Conservation (phyloP, 371 early-diverging fungal genomes). For the Dichotomocladium elegans region DNA sequence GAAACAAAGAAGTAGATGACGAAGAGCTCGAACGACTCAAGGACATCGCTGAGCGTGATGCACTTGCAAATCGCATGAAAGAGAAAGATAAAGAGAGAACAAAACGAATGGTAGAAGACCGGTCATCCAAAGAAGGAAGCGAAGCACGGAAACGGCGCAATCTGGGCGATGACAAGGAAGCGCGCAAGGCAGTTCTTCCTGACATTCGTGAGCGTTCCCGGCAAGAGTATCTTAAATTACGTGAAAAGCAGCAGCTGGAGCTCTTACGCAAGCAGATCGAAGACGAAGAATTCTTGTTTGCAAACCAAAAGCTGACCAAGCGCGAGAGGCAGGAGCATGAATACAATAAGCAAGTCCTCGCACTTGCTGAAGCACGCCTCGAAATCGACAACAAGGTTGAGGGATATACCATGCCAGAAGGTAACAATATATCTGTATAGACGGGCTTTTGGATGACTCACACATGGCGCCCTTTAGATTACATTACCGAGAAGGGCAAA, state of each 20-base stretch:
- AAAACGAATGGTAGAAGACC: constrained; percentile 78
- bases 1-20: constrained; percentile 27
- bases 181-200: constrained; percentile 58
- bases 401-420: constrained; percentile 93
- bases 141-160: constrained; percentile 70
- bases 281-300: constrained; percentile 88
- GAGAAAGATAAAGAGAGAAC: constrained; percentile 82
- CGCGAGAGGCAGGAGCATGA: constrained; percentile 74
- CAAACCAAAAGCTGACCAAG: constrained; percentile 70
- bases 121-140: constrained; percentile 69
- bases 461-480: too few relatives aligned
- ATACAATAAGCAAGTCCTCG: constrained; percentile 78
- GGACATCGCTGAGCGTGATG: constrained; percentile 84
- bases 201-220: constrained; percentile 81
- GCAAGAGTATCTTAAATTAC: constrained; percentile 85
- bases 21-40: constrained; percentile 57
- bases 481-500: constrained; percentile 92
- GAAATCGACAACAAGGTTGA: constrained; percentile 75
- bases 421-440: constrained; percentile 30
- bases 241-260: constrained; percentile 81
- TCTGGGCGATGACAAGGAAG: constrained; percentile 80
- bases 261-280: constrained; percentile 73
- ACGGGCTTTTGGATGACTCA: neutral
- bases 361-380: constrained; percentile 81
- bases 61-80: constrained; percentile 78